Percentiles rank a stretch among this genome's conserved stretches.
phyloP scores from a whole-genome alignment of 768 basidiomycete species.

The Amanita phalloides region DNA sequence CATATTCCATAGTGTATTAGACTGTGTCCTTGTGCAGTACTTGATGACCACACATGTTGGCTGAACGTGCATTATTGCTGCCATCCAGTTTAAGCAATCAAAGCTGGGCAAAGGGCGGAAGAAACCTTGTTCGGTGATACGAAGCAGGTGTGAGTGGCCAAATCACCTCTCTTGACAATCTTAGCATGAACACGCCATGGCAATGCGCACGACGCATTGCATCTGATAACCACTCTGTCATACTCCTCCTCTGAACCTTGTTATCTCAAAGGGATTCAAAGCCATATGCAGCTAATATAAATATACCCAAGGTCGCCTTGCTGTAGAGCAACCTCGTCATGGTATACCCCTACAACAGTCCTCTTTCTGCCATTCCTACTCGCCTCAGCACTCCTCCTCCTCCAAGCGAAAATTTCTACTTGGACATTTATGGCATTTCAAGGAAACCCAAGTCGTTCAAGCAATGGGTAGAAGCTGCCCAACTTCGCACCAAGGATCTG shows the following conservation, averaged over 20 bases:
- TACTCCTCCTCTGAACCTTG: neutral
- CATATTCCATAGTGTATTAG: no score
- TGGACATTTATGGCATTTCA: slow-evolving; percentile 9
- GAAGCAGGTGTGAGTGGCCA: neutral
- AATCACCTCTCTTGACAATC: neutral
- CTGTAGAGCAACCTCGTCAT: neutral
- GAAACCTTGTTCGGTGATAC: neutral
- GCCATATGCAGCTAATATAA: neutral
- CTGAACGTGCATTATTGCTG: neutral
- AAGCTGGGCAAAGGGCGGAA: neutral
- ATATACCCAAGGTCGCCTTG: neutral
- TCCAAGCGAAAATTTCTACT: slow-evolving; percentile 2
- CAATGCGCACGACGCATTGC: neutral
- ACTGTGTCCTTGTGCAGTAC: no score
- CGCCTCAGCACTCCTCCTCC: slow-evolving; percentile 1
- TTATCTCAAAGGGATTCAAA: neutral
- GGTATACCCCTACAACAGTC: neutral
- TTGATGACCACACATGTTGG: no score
- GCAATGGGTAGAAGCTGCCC: slow-evolving; percentile 13
- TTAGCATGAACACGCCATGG: neutral
- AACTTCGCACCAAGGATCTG: slow-evolving; percentile 9
- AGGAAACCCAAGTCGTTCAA: slow-evolving; percentile 12
- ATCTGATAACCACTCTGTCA: slow-evolving; percentile 1
- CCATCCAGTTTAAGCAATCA: neutral
- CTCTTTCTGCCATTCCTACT: neutral